Evolutionary conservation across 306 rosid genomes (phyloP), one percentile per base, ranked within the genome.

Genomic region (Pyrus bretschneideri): DNA sequence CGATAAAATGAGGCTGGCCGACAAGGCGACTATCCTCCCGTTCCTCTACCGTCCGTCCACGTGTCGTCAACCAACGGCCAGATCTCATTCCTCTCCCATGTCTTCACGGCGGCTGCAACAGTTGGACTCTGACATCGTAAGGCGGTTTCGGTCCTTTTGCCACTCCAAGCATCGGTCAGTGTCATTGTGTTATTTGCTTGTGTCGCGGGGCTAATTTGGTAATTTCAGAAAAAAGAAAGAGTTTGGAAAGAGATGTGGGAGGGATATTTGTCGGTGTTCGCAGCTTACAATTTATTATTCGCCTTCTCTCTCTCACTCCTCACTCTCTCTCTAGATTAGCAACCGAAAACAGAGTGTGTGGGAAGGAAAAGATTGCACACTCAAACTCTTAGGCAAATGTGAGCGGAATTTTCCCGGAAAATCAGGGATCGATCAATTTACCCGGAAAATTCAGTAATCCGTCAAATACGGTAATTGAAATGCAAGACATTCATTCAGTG

Each of bases 401-500:
- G 82, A 76, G n/a, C 25, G 55, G 18, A 49, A 72, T 54, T 72
- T 62, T 63, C 67, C 76, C 14, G 9, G 75, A 51, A 62, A 66
- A 59, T 61, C 30, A 66, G 58, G 22, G 42, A 71, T 57, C 67
- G 5, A 12, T 23, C 15, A n/a, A 40, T 19, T 58, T 49, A 15
- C 55, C 76, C 12, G 5, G 74, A 49, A 76, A 65, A 58, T 59
- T 71, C 45, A 63, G 46, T n/a, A 60, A 65, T 49, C 67, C 2
- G 22, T 25, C 33, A 38, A 40, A 23, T 58, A 15, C 21, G 1
- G 21, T 5, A 17, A 17, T 2, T 8, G 81, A 85, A 86, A 95
- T 95, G 98, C 98, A 95, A 83, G 97, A 92, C 70, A 83, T 92
- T 79, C 91, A 89, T 66, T 83, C 98, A 45, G 83, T 90, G 54